Evolutionary conservation across 1,284 basidiomycete species (phyloP).

Genomic region (Cystobasidium slooffiae): DNA sequence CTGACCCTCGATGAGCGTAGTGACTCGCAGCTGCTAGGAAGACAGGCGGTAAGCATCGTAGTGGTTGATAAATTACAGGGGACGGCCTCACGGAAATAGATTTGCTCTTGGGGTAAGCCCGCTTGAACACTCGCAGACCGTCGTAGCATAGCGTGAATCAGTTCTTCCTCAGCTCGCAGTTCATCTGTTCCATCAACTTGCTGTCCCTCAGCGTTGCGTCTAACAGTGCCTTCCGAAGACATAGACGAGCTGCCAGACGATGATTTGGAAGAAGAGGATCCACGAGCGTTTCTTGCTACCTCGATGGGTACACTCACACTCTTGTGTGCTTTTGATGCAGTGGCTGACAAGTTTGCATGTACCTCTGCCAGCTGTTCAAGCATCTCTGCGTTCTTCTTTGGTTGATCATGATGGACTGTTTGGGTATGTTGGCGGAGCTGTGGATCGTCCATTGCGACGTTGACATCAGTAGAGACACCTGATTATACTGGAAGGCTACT

Average conservation of each 20-base stretch:
- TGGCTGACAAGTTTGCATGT: conserved; percentile 47
- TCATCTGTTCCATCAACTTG: not conserved
- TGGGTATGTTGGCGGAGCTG: conserved; percentile 85
- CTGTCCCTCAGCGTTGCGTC: not conserved
- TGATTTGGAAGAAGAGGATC: conserved; percentile 28
- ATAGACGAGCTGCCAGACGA: not conserved
- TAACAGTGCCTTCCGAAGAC: conserved; percentile 3
- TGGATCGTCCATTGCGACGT: not conserved
- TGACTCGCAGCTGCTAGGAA: not conserved
- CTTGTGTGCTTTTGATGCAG: conserved; percentile 13
- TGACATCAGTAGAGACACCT: not conserved
- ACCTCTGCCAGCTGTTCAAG: conserved; percentile 46
- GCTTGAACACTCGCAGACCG: not conserved
- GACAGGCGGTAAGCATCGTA: not conserved
- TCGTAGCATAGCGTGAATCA: not conserved
- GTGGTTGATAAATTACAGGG: not conserved
- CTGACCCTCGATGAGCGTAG: conserved; percentile 14
- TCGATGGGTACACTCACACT: conserved; percentile 11
- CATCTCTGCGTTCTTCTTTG: conserved; percentile 69
- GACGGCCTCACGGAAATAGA: not conserved
- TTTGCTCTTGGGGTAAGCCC: not conserved
- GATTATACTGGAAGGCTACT: not conserved
- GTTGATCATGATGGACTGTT: conserved; percentile 89
- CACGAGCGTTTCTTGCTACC: conserved; percentile 1
- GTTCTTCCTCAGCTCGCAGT: not conserved